These are phyloP conservation scores for Debaryomyces hansenii DNA, from an alignment of 805 yeast genomes.

Conservation along the genomic window DNA sequence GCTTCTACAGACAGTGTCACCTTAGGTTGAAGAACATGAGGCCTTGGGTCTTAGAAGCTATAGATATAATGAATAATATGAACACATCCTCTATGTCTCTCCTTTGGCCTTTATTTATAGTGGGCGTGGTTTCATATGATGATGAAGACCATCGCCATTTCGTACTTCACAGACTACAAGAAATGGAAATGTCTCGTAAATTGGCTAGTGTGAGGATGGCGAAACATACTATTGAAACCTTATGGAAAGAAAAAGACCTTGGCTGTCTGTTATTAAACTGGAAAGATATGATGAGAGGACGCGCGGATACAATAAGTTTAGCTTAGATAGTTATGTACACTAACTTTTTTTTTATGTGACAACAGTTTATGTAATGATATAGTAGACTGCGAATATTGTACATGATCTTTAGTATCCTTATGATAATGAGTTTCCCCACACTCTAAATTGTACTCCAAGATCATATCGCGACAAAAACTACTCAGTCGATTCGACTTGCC, in stretches of 20 bases:
- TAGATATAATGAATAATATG: slow-evolving; percentile 8
- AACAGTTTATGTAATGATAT: too few species aligned
- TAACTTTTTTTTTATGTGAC: too few species aligned
- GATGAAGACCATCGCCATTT: slow-evolving; percentile 38
- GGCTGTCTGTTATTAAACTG: slow-evolving; percentile 25
- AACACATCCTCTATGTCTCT: slow-evolving; percentile 30
- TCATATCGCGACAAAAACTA: too few species aligned
- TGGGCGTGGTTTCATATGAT: slow-evolving; percentile 33
- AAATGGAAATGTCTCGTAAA: slow-evolving; percentile 36
- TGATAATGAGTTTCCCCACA: too few species aligned
- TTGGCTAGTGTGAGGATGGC: slow-evolving; percentile 40
- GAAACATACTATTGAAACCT: slow-evolving; percentile 28
- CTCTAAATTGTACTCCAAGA: too few species aligned
- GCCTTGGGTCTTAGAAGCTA: not conserved
- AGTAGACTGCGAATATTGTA: too few species aligned
- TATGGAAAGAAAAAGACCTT: slow-evolving; percentile 43
- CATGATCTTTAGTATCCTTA: too few species aligned
- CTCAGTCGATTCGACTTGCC: too few species aligned
- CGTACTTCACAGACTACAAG: slow-evolving; percentile 29
- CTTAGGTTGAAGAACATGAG: slow-evolving; percentile 1
- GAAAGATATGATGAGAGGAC: slow-evolving; percentile 38
- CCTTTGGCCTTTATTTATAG: slow-evolving; percentile 42
- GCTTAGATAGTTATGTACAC: too few species aligned
- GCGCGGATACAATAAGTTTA: slow-evolving; percentile 36
- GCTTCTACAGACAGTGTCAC: not conserved